Conservation (phyloP, 495 filamentous ascomycete species). For the Pyrenula aspistea region DNA sequence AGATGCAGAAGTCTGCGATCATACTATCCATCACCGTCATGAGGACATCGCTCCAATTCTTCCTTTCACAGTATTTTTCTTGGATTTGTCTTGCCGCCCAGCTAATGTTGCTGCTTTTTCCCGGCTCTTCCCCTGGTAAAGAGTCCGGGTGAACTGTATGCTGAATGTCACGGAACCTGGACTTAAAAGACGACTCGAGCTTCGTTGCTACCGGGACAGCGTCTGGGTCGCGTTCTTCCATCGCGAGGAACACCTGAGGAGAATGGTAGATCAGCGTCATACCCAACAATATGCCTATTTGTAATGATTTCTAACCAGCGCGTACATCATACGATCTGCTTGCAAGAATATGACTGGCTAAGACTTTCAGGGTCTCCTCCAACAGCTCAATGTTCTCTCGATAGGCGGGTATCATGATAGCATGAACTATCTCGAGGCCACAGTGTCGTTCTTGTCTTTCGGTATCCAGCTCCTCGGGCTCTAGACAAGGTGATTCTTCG, state of each 20-base stretch:
- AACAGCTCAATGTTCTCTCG: conserved; percentile 55
- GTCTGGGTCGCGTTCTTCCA: conserved; percentile 49
- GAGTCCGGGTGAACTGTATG: conserved; percentile 49
- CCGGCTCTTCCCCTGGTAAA: conserved; percentile 49
- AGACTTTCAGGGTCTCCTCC: conserved; percentile 49
- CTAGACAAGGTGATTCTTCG: background rate
- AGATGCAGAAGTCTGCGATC: conserved; percentile 2
- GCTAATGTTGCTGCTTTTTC: conserved; percentile 57
- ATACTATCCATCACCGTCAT: conserved; percentile 60
- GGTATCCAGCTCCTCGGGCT: conserved; percentile 5
- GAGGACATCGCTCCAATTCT: conserved; percentile 43
- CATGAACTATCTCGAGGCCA: conserved; percentile 34
- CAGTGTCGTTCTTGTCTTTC: background rate
- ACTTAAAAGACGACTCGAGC: conserved; percentile 40
- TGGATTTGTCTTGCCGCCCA: conserved; percentile 52
- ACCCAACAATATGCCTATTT: too few relatives aligned
- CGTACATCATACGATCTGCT: conserved; percentile 53
- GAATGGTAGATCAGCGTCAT: conserved; percentile 7
- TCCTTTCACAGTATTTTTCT: conserved; percentile 34
- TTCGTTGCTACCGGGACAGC: conserved; percentile 39
- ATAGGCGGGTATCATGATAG: conserved; percentile 59
- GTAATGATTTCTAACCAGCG: too few relatives aligned
- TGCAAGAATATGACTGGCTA: conserved; percentile 53
- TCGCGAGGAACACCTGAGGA: conserved; percentile 52
- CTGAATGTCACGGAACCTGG: conserved; percentile 46